phyloP scores from a whole-genome alignment of 176 grass and related monocot genomes.

The Triticum timopheevii region DNA sequence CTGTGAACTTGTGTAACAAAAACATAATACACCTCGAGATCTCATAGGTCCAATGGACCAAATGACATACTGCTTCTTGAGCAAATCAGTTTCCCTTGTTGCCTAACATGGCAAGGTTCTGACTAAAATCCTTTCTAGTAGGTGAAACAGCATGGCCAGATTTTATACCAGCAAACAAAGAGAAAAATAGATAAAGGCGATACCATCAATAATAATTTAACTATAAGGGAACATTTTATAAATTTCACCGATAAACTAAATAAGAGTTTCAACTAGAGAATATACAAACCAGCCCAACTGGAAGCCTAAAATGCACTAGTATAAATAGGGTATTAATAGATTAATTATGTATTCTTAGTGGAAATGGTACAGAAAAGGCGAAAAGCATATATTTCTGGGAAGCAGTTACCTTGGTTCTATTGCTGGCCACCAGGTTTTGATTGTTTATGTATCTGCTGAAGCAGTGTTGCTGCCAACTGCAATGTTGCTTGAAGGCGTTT shows the following conservation, averaged over 20 bases:
- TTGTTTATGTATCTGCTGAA: conserved; percentile 92
- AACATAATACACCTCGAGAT: not conserved
- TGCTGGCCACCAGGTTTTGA: conserved; percentile 55
- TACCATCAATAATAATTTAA: conserved; percentile 8
- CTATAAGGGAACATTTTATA: not conserved
- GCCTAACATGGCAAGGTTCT: not conserved
- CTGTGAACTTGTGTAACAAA: not conserved
- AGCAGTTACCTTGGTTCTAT: conserved; percentile 57
- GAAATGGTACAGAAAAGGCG: not conserved
- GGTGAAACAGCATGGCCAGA: not conserved
- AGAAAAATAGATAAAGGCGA: not conserved
- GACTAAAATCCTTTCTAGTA: conserved; percentile 6
- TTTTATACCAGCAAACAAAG: not conserved
- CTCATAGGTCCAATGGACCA: not conserved
- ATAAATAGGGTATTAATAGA: not conserved
- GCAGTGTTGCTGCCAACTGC: conserved; percentile 80
- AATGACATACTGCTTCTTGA: conserved; percentile 9
- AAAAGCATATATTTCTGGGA: conserved; percentile 29
- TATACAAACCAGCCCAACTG: not conserved
- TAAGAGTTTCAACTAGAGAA: not conserved
- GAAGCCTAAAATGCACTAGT: not conserved
- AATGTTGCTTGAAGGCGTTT: conserved; percentile 88
- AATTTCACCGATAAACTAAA: not conserved
- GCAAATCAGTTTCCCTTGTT: not conserved
- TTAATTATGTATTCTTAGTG: conserved; percentile 1